phyloP scores from a whole-genome alignment of 2,329 filamentous ascomycete species.

The Cercospora canescens region DNA sequence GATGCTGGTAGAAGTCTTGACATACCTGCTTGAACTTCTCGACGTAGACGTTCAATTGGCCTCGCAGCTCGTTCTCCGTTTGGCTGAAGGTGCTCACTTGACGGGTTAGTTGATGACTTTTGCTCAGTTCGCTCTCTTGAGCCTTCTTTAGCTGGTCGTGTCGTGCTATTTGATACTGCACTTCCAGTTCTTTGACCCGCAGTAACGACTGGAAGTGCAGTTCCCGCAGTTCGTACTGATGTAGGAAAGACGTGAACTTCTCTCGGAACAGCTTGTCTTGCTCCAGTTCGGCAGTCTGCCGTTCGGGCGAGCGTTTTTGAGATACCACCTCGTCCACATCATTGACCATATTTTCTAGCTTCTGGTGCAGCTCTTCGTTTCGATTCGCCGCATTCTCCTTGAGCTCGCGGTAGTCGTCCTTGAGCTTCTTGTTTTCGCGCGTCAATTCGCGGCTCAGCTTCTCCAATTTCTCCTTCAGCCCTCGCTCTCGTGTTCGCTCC shows the following conservation, averaged over 20 bases:
- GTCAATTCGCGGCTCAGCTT: constrained; percentile 93
- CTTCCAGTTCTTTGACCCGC: constrained; percentile 92
- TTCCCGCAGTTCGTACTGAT: constrained; percentile 95
- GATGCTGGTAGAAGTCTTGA: constrained; percentile 19
- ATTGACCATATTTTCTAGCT: constrained; percentile 75
- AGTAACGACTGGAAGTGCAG: constrained; percentile 90
- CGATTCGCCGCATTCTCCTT: constrained; percentile 83
- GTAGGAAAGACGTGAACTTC: constrained; percentile 92
- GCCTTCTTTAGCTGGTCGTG: constrained; percentile 88
- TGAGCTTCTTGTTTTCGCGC: constrained; percentile 96
- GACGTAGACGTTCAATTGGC: constrained; percentile 96
- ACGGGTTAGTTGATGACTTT: constrained; percentile 80
- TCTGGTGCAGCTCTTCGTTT: constrained; percentile 79
- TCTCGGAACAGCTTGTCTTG: constrained; percentile 80
- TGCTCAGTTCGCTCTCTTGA: constrained; percentile 76
- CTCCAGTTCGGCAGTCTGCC: constrained; percentile 82
- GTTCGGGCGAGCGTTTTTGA: constrained; percentile 72
- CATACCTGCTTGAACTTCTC: constrained; percentile 99
- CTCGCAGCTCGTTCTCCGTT: constrained; percentile 89
- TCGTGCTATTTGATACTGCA: constrained; percentile 85
- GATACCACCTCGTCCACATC: constrained; percentile 88
- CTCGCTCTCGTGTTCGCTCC: constrained; percentile 86
- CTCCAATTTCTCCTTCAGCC: constrained; percentile 93
- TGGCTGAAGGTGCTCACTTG: constrained; percentile 96
- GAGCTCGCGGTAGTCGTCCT: constrained; percentile 85